phyloP scores from a whole-genome alignment of 257 asterid genomes.

The Striga asiatica region DNA sequence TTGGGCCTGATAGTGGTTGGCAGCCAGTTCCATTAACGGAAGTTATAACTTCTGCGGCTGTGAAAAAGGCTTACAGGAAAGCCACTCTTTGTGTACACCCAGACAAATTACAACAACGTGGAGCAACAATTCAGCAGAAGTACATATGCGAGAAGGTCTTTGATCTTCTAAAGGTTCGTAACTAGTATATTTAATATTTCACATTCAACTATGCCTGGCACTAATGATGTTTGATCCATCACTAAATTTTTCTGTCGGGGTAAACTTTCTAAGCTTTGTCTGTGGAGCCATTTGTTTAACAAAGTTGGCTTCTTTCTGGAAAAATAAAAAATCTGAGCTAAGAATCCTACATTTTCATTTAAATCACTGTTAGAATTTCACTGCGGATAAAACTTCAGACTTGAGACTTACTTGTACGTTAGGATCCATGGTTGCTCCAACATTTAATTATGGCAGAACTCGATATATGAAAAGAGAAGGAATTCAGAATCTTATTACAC shows the following conservation, averaged over 20 bases:
- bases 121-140: slow-evolving; percentile 87
- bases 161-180: slow-evolving; percentile 82
- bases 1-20: slow-evolving; percentile 91
- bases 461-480: too few species aligned
- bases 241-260: neutral
- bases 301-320: neutral
- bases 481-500: too few species aligned
- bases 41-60: slow-evolving; percentile 76
- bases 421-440: too few species aligned
- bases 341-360: neutral
- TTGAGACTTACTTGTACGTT: too few species aligned
- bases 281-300: neutral
- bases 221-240: neutral
- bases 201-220: neutral
- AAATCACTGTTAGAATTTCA: too few species aligned
- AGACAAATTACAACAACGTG: slow-evolving; percentile 93
- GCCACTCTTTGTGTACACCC: slow-evolving; percentile 96
- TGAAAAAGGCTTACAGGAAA: slow-evolving; percentile 79
- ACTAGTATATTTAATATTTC: slow-evolving; percentile 9
- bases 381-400: too few species aligned
- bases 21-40: slow-evolving; percentile 84
- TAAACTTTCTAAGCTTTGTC: neutral
- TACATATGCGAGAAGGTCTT: slow-evolving; percentile 90
- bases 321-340: neutral
- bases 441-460: too few species aligned